phyloP scores from a whole-genome alignment of 2,329 filamentous ascomycete species.

The Aspergillus alliaceus region DNA sequence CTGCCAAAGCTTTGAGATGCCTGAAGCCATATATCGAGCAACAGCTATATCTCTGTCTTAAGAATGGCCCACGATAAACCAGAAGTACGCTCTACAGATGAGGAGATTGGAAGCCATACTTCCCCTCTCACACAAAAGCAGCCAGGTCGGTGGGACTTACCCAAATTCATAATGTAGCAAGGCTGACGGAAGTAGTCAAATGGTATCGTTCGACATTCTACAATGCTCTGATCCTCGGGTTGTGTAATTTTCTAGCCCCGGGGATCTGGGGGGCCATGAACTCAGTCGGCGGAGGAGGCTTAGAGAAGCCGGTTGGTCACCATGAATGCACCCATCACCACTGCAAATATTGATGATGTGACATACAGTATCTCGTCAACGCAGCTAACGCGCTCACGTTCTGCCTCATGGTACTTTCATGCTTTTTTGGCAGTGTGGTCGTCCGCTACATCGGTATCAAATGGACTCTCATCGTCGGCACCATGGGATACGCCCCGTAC shows the following conservation, averaged over 20 bases:
- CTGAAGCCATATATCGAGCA: neutral
- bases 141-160: conserved; percentile 5
- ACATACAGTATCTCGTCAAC: conserved; percentile 60
- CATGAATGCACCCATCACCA: neutral
- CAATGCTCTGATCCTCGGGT: conserved; percentile 69
- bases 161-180: neutral
- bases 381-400: conserved; percentile 71
- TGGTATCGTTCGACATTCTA: conserved; percentile 73
- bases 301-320: conserved; percentile 52
- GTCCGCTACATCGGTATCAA: conserved; percentile 71
- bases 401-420: conserved; percentile 70
- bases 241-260: conserved; percentile 69
- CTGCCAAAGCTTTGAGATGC: neutral
- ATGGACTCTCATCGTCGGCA: conserved; percentile 68
- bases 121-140: conserved; percentile 1
- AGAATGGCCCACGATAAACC: conserved; percentile 20
- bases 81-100: conserved; percentile 15
- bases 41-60: neutral
- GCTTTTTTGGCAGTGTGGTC: conserved; percentile 63
- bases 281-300: conserved; percentile 68
- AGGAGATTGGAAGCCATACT: conserved; percentile 14
- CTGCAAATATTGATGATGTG: neutral
- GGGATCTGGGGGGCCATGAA: conserved; percentile 76
- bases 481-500: conserved; percentile 69
- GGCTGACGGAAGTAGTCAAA: conserved; percentile 47